Conservation (phyloP, 495 filamentous ascomycete genomes). For the Trichoderma asperelloides region DNA sequence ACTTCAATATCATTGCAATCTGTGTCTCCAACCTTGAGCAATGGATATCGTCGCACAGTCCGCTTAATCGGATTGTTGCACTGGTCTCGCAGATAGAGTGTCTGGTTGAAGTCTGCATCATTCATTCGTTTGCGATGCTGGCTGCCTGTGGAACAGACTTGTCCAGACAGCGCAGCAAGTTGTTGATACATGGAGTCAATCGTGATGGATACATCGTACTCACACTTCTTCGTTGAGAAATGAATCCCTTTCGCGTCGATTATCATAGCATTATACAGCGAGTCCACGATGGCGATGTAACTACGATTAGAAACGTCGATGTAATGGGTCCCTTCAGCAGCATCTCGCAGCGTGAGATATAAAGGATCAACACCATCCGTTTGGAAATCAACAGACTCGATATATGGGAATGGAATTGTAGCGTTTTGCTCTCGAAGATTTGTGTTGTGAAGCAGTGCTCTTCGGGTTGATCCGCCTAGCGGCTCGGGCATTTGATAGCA, state of each 20-base stretch:
- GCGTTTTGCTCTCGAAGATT: neutral
- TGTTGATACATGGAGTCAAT: slow-evolving; percentile 4
- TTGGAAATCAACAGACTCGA: neutral
- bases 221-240: neutral
- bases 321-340: neutral
- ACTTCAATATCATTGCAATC: neutral
- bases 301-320: neutral
- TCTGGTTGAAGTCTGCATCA: neutral
- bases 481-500: neutral
- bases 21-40: neutral
- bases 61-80: neutral
- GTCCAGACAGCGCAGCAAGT: neutral
- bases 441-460: neutral
- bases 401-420: neutral
- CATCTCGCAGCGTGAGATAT: neutral
- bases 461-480: neutral
- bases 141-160: neutral
- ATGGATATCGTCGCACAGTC: neutral
- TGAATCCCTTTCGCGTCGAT: neutral
- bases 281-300: slow-evolving; percentile 2
- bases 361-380: neutral
- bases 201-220: neutral
- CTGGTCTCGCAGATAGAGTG: neutral
- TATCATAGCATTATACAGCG: neutral
- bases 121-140: neutral